A percentile compares a stretch with the other conserved stretches of the same genome.
Evolutionary conservation across 2,329 filamentous ascomycete genomes (phyloP).

Genomic region (Talaromyces sp.): DNA sequence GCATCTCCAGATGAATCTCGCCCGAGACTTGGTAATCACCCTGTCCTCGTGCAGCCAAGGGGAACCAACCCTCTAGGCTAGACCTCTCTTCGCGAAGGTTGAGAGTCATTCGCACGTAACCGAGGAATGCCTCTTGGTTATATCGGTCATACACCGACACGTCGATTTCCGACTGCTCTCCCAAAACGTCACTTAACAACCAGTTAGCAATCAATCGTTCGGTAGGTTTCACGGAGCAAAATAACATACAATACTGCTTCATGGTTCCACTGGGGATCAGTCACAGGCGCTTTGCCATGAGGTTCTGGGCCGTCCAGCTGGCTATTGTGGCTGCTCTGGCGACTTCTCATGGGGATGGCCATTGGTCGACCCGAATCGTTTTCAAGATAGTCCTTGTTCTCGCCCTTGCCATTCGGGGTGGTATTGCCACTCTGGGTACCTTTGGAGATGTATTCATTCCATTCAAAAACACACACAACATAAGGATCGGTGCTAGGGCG

Average conservation of each 20-base stretch:
- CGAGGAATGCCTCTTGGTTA: conserved; percentile 82
- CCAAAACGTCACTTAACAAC: conserved; percentile 74
- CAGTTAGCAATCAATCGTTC: conserved; percentile 15
- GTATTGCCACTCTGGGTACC: conserved; percentile 62
- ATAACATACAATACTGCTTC: conserved; percentile 85
- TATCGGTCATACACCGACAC: conserved; percentile 88
- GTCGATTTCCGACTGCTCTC: conserved; percentile 82
- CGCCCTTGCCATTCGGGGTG: conserved; percentile 56
- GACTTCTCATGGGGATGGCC: conserved; percentile 94
- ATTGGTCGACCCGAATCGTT: conserved; percentile 80
- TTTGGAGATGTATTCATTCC: conserved; percentile 90
- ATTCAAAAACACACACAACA: conserved; percentile 93
- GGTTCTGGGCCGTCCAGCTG: conserved; percentile 59
- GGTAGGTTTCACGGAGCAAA: background rate
- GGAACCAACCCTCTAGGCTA: conserved; percentile 78
- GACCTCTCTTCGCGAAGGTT: conserved; percentile 62
- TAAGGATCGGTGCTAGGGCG: conserved; percentile 83
- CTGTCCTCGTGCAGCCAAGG: conserved; percentile 70
- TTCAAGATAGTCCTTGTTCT: conserved; percentile 57
- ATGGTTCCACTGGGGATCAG: conserved; percentile 91
- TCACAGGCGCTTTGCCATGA: conserved; percentile 58
- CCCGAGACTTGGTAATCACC: conserved; percentile 72
- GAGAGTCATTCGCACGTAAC: conserved; percentile 78
- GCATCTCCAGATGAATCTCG: conserved; percentile 80
- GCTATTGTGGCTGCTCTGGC: conserved; percentile 94